Percentiles rank a stretch among this genome's conserved stretches.
Evolutionary conservation across 768 basidiomycete species (phyloP).

Genomic region (Leucocoprinus leucothites): DNA sequence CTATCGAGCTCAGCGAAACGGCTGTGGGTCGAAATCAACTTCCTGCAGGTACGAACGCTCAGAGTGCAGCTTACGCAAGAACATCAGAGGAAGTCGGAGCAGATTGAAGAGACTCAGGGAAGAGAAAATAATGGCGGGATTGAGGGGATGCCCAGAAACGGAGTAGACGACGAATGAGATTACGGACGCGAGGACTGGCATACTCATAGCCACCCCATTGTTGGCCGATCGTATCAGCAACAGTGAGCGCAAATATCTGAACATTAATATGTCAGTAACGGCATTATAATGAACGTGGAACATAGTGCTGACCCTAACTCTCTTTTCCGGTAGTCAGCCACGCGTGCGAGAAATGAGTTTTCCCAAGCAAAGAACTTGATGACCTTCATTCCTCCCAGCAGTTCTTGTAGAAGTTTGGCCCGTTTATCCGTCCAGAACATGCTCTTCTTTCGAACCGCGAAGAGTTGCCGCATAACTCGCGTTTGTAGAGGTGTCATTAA

Average conservation of each 20-base stretch:
- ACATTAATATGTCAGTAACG: too few relatives aligned
- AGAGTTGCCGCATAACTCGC: constrained; percentile 68
- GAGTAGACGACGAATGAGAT: constrained; percentile 76
- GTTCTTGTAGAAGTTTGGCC: constrained; percentile 84
- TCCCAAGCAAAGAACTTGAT: constrained; percentile 96
- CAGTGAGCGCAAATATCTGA: constrained; percentile 62
- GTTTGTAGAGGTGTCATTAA: constrained; percentile 74
- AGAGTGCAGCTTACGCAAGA: constrained; percentile 42
- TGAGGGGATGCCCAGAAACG: constrained; percentile 60
- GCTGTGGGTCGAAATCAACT: constrained; percentile 38
- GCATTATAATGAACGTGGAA: too few relatives aligned
- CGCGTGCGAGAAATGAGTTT: constrained; percentile 69
- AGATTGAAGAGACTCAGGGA: constrained; percentile 85
- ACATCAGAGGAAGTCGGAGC: constrained; percentile 78
- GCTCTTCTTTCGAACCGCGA: constrained; percentile 62
- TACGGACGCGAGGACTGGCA: constrained; percentile 80
- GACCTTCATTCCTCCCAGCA: constrained; percentile 85
- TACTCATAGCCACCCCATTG: constrained; percentile 64
- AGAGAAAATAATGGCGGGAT: constrained; percentile 76
- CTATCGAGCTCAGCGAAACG: constrained; percentile 68
- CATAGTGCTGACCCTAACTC: constrained; percentile 75
- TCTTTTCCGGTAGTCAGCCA: constrained; percentile 63
- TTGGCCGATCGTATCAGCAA: constrained; percentile 64
- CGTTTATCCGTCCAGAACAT: constrained; percentile 93
- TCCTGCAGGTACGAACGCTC: constrained; percentile 9